Evolutionary conservation across 768 basidiomycete species (phyloP).

Genomic region (Tricholomella constricta): DNA sequence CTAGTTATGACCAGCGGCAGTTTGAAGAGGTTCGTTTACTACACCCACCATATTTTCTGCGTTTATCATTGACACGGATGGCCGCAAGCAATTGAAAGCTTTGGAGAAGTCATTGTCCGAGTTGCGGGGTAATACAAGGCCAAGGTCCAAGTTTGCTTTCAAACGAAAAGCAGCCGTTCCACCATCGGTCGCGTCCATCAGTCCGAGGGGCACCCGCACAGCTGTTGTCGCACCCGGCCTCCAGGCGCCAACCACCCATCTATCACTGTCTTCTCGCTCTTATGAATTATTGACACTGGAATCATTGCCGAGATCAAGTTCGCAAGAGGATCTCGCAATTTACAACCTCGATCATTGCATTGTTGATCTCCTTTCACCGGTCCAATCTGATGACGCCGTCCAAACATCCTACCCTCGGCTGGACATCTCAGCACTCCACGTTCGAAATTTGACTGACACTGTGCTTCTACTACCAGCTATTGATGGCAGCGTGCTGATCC

Average conservation of each 20-base stretch:
- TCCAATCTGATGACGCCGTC: constrained; percentile 5
- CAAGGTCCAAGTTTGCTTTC: constrained; percentile 68
- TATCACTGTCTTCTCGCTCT: constrained; percentile 46
- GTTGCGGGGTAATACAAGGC: constrained; percentile 43
- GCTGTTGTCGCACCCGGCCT: constrained; percentile 3
- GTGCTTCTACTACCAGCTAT: constrained; percentile 67
- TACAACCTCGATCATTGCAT: constrained; percentile 69
- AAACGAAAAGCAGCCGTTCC: constrained; percentile 42
- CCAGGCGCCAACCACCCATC: constrained; percentile 29
- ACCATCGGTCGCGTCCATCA: constrained; percentile 10
- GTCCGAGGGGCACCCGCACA: background rate
- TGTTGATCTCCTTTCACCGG: constrained; percentile 57
- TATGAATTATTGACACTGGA: constrained; percentile 47
- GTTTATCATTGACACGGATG: constrained; percentile 11
- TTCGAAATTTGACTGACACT: constrained; percentile 58
- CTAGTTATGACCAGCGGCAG: constrained; percentile 74
- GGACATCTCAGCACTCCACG: constrained; percentile 60
- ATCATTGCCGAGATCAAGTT: constrained; percentile 38
- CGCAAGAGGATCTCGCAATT: constrained; percentile 59
- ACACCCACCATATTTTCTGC: background rate
- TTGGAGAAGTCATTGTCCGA: constrained; percentile 59
- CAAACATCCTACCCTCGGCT: constrained; percentile 13
- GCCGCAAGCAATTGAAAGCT: constrained; percentile 61
- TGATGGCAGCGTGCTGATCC: constrained; percentile 72
- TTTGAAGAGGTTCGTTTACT: constrained; percentile 60